Evolutionary conservation across 192 early-diverging fungal species (phyloP).

Genomic region (Dissophora ornata): DNA sequence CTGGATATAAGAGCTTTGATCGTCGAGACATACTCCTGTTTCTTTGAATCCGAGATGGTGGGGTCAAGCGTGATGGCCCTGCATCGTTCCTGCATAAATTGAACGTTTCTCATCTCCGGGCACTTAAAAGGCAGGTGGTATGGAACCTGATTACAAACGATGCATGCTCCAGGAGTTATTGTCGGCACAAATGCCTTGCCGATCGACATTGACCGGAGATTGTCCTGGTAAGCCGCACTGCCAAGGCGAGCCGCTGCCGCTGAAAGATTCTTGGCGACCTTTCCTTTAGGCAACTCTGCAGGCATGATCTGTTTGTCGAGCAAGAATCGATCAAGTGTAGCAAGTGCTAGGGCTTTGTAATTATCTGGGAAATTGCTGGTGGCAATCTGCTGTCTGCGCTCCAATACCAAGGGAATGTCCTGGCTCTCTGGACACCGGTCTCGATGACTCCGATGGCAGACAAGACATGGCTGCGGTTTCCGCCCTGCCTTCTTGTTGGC

Average conservation of each 20-base stretch:
- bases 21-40: conserved; percentile 48
- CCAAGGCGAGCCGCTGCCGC: conserved; percentile 46
- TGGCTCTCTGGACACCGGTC: conserved; percentile 52
- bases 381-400: conserved; percentile 49
- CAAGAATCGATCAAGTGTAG: conserved; percentile 36
- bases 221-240: conserved; percentile 44
- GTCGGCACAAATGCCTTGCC: conserved; percentile 51
- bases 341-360: conserved; percentile 38
- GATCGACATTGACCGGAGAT: conserved; percentile 48
- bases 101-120: conserved; percentile 33
- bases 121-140: conserved; percentile 52
- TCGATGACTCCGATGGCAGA: conserved; percentile 39
- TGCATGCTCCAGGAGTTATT: conserved; percentile 47
- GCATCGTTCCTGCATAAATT: conserved; percentile 49
- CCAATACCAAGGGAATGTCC: conserved; percentile 52
- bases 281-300: conserved; percentile 33
- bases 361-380: conserved; percentile 49
- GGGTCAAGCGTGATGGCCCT: conserved; percentile 48
- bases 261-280: conserved; percentile 26
- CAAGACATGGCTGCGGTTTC: conserved; percentile 40
- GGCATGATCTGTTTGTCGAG: conserved; percentile 46
- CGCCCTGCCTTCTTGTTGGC: conserved; percentile 20
- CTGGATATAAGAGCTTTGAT: conserved; percentile 35
- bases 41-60: conserved; percentile 43
- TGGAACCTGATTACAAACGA: conserved; percentile 46